phyloP scores from a whole-genome alignment of 495 filamentous ascomycete species.

The Podospora tetraspora region DNA sequence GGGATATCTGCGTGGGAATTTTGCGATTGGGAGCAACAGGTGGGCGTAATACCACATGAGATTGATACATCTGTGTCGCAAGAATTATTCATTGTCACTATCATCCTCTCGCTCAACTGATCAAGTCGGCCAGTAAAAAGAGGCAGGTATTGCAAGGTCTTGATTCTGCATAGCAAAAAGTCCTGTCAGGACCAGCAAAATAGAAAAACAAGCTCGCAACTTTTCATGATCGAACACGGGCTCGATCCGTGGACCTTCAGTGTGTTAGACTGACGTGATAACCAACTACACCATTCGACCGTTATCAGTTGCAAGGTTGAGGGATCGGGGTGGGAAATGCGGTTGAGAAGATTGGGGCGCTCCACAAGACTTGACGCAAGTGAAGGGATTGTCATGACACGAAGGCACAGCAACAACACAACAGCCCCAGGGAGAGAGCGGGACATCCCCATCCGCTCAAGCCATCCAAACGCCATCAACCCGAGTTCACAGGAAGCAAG shows the following conservation, averaged over 20 bases:
- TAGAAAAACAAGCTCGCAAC: background rate
- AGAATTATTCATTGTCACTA: background rate
- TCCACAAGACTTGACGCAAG: background rate
- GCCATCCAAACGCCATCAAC: too few relatives aligned
- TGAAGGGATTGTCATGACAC: background rate
- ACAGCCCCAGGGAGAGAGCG: too few relatives aligned
- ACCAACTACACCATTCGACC: background rate
- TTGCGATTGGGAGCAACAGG: background rate
- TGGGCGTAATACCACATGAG: background rate
- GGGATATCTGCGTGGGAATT: background rate
- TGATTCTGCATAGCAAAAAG: too few relatives aligned
- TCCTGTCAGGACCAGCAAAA: background rate
- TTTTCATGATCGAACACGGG: background rate
- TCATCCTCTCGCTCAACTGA: too few relatives aligned
- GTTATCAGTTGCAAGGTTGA: background rate
- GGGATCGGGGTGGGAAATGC: background rate
- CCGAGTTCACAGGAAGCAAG: background rate
- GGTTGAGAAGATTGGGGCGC: too few relatives aligned
- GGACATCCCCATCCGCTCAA: too few relatives aligned
- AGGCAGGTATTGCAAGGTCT: too few relatives aligned
- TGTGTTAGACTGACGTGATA: background rate
- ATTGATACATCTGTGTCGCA: background rate
- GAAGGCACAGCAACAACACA: too few relatives aligned
- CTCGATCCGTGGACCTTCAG: background rate
- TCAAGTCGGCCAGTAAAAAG: background rate